Evolutionary conservation across 2,329 filamentous ascomycete species (phyloP), one percentile per base, ranked within the genome.

Genomic region (Sclerotinia subarctica): DNA sequence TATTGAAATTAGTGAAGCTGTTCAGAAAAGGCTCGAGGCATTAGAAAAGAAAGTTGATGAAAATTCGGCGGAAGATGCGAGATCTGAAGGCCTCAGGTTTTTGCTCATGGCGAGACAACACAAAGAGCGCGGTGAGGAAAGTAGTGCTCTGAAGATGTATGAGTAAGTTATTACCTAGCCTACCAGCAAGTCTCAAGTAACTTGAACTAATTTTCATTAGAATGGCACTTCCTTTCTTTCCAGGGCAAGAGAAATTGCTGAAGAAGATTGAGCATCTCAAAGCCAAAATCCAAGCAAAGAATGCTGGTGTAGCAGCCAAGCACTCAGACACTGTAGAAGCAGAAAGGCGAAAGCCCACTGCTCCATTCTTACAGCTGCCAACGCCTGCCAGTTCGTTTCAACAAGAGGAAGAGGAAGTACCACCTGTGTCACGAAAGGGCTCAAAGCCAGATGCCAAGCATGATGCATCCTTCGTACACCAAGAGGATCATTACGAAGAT

Each of bases 31-130:
- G 0, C 82, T 98, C 0, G 92, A 97, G 69, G 89, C 91, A 0
- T 83, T 98, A 4, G 94, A 98, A 79, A 87, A 90, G 72, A 90
- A 92, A n/a, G 90, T 98, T 38, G 91, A 94, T 68, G 82, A 80
- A 44, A 82, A 84, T 19, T 80, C 82, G 68, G 81, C 85, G 57
- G 92, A 94, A 49, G 92, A 96, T 74, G 82, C 85, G 35, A 88
- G 91, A 65, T 89, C 92, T 0, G 92, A 97, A 71, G 95, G 94
- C 0, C 79, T 98, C 38, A 91, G 93, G 15, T 93, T 91, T 74
- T 80, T 98, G 46, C 83, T 97, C n/a, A 93, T 95, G 84, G 94
- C 93, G 1, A 91, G 95, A 72, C 93, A 97, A 77, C 91, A 96
- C 76, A 93, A 94, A 76, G 92, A 93, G 64, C 85, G 88, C 5